These are phyloP conservation scores for Penicillium palitans DNA, from an alignment of 2,329 filamentous ascomycete species.

Conservation along the genomic window DNA sequence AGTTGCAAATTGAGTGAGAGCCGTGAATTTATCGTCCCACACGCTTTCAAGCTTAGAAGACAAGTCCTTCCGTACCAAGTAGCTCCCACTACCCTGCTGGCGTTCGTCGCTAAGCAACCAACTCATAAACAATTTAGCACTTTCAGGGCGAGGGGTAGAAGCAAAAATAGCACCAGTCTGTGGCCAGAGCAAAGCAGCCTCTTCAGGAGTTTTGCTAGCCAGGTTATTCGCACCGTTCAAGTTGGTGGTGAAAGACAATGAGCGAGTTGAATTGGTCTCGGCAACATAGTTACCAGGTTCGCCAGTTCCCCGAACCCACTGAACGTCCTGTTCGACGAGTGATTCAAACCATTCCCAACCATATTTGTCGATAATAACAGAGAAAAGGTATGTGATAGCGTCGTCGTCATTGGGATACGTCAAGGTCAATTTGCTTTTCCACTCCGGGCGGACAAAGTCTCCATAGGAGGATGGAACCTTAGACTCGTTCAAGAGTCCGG, in stretches of 20 bases:
- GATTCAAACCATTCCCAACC: slow-evolving; percentile 51
- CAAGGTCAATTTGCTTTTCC: slow-evolving; percentile 55
- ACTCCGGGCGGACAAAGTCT: slow-evolving; percentile 45
- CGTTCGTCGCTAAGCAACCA: slow-evolving; percentile 44
- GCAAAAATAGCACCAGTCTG: slow-evolving; percentile 53
- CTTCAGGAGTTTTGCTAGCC: background rate
- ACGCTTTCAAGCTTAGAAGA: background rate
- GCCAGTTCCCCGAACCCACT: slow-evolving; percentile 55
- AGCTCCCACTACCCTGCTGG: background rate
- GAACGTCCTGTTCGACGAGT: slow-evolving; percentile 51
- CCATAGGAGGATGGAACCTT: background rate
- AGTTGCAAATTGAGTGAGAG: slow-evolving; percentile 32
- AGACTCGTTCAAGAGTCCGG: background rate
- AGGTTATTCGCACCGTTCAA: background rate
- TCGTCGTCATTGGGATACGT: slow-evolving; percentile 62
- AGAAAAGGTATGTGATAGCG: slow-evolving; percentile 49
- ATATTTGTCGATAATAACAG: slow-evolving; percentile 48
- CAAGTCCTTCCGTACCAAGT: background rate
- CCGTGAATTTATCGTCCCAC: slow-evolving; percentile 13
- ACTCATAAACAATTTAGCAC: slow-evolving; percentile 53
- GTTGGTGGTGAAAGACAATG: background rate
- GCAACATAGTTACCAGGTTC: slow-evolving; percentile 44
- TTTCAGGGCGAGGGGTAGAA: slow-evolving; percentile 52
- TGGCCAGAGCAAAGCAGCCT: slow-evolving; percentile 47
- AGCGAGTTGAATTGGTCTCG: slow-evolving; percentile 33